These are phyloP conservation scores for Vaccinium myrtillus DNA, from an alignment of 148 eudicot species.

Conservation along the genomic window DNA sequence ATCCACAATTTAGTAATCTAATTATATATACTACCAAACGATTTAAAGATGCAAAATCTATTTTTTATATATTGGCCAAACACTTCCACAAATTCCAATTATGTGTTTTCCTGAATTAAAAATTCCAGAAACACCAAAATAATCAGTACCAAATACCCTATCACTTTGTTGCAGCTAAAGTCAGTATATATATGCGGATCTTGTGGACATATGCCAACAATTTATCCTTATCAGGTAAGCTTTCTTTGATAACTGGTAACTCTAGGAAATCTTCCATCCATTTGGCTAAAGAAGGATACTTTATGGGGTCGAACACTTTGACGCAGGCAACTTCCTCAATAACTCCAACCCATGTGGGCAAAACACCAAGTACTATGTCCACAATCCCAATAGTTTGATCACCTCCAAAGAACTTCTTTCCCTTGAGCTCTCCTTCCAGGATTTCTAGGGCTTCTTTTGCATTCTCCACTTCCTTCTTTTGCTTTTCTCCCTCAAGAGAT, in stretches of 20 bases:
- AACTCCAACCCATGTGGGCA: neutral
- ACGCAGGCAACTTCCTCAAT: neutral
- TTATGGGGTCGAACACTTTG: slow-evolving; percentile 4
- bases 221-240: neutral
- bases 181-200: neutral
- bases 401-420: slow-evolving; percentile 8
- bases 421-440: slow-evolving; percentile 15
- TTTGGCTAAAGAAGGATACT: neutral
- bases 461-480: neutral
- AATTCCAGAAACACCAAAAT: too few relatives aligned
- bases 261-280: neutral
- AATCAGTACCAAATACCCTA: too few relatives aligned
- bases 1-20: too few relatives aligned
- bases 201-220: neutral
- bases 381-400: neutral
- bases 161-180: neutral
- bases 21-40: too few relatives aligned
- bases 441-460: slow-evolving; percentile 2
- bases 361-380: neutral
- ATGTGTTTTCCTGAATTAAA: too few relatives aligned
- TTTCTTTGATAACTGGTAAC: neutral
- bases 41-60: too few relatives aligned
- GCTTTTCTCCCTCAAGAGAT: neutral
- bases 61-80: too few relatives aligned
- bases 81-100: too few relatives aligned